phyloP scores from a whole-genome alignment of 2,329 filamentous ascomycete species.

The Cladophialophora psammophila region DNA sequence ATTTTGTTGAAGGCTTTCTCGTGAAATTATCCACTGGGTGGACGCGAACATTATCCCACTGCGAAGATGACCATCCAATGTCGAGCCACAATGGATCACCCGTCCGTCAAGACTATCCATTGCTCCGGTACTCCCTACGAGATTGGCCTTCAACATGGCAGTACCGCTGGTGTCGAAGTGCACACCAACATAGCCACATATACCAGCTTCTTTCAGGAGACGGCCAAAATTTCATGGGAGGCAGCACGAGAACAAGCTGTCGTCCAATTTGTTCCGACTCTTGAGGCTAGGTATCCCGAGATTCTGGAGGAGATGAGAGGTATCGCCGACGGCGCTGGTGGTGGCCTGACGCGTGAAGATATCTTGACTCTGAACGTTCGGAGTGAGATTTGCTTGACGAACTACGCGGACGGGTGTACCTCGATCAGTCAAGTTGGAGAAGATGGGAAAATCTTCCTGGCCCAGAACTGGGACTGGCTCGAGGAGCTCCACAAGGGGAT shows the following conservation, averaged over 20 bases:
- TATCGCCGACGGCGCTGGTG: conserved; percentile 59
- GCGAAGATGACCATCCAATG: too few relatives aligned
- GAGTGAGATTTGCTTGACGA: conserved; percentile 57
- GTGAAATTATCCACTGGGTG: too few relatives aligned
- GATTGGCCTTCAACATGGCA: background rate
- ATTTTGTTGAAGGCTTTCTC: too few relatives aligned
- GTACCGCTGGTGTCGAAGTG: background rate
- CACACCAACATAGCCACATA: conserved; percentile 40
- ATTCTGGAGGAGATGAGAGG: conserved; percentile 46
- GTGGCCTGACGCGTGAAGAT: conserved; percentile 51
- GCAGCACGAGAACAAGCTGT: conserved; percentile 49
- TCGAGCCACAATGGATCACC: too few relatives aligned
- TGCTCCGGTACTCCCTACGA: background rate
- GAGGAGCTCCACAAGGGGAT: conserved; percentile 44
- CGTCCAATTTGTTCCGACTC: conserved; percentile 53
- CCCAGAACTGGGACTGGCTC: conserved; percentile 66
- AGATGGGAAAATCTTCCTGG: conserved; percentile 48
- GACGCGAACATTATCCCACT: too few relatives aligned
- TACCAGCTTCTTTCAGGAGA: conserved; percentile 44
- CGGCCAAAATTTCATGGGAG: conserved; percentile 51
- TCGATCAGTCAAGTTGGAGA: conserved; percentile 56
- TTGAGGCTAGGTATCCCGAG: conserved; percentile 45
- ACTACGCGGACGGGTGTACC: conserved; percentile 60
- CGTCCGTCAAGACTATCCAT: too few relatives aligned
- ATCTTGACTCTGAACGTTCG: conserved; percentile 66